Percentiles rank a stretch among this genome's conserved stretches.
These are phyloP conservation scores for Citrus sp. DNA, from an alignment of 345 rosid species.

Conservation along the genomic window DNA sequence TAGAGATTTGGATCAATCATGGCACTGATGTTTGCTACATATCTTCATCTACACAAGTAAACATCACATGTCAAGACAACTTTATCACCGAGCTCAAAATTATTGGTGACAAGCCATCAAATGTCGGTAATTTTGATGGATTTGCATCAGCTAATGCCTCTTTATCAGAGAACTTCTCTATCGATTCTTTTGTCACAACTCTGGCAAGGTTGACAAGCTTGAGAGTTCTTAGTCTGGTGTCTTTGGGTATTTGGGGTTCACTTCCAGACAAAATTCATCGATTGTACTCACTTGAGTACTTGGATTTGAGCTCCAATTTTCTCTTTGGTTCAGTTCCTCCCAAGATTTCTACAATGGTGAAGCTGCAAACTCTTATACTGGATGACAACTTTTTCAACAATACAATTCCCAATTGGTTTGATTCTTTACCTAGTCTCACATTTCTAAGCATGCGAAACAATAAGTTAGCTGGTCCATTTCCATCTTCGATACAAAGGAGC, in stretches of 20 bases:
- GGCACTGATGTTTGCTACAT: constrained; percentile 50
- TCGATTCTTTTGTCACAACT: constrained; percentile 68
- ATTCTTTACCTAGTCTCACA: constrained; percentile 43
- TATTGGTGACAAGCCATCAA: constrained; percentile 45
- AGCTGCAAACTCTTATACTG: constrained; percentile 48
- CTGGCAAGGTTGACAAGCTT: constrained; percentile 53
- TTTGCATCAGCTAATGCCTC: constrained; percentile 42
- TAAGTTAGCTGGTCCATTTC: constrained; percentile 40
- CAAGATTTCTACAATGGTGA: constrained; percentile 55
- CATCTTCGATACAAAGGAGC: constrained; percentile 27
- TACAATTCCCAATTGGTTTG: constrained; percentile 55
- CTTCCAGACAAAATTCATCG: constrained; percentile 72
- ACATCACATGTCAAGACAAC: constrained; percentile 60
- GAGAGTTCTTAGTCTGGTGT: constrained; percentile 54
- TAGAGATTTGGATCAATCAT: constrained; percentile 62
- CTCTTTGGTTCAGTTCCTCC: constrained; percentile 69
- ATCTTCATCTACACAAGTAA: constrained; percentile 41
- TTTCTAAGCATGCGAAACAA: constrained; percentile 51
- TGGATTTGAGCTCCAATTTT: constrained; percentile 67
- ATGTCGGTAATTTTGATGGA: constrained; percentile 36
- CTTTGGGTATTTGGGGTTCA: constrained; percentile 77
- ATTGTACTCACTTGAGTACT: constrained; percentile 51
- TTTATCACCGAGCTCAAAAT: constrained; percentile 50
- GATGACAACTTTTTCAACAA: constrained; percentile 64
- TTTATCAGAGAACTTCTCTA: constrained; percentile 53